Percentiles rank a stretch among this genome's conserved stretches.
Conservation (phyloP, 495 filamentous ascomycete species). For the Lasiosphaeriaceae sp. region DNA sequence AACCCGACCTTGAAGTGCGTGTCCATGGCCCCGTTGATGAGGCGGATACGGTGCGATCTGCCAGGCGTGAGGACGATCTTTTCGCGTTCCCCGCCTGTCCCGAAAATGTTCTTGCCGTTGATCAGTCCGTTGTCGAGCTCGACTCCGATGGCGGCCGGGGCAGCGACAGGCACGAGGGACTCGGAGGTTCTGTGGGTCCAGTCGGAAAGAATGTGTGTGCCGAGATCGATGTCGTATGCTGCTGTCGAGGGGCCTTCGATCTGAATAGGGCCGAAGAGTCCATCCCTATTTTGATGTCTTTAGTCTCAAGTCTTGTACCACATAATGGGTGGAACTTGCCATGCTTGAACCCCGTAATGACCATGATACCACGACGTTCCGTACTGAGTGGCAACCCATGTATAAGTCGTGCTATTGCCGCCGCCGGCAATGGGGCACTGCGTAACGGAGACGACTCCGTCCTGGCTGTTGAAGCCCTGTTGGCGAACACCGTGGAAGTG, state of each 20-base stretch:
- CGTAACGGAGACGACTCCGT: slow-evolving; percentile 45
- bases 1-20: slow-evolving; percentile 25
- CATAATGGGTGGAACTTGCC: no score
- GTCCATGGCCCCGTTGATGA: slow-evolving; percentile 42
- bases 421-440: slow-evolving; percentile 48
- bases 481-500: slow-evolving; percentile 55
- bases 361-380: slow-evolving; percentile 44
- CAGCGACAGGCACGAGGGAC: slow-evolving; percentile 2
- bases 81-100: slow-evolving; percentile 5
- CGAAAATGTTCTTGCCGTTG: slow-evolving; percentile 25
- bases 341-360: slow-evolving; percentile 35
- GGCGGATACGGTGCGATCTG: slow-evolving; percentile 38
- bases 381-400: slow-evolving; percentile 51
- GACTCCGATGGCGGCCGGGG: slow-evolving; percentile 4
- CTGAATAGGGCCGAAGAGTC: neutral
- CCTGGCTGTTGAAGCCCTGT: slow-evolving; percentile 29
- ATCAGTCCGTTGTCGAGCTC: slow-evolving; percentile 26
- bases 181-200: slow-evolving; percentile 8
- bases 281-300: slow-evolving; percentile 38
- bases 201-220: slow-evolving; percentile 7
- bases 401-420: slow-evolving; percentile 38
- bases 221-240: slow-evolving; percentile 9
- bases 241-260: slow-evolving; percentile 32
- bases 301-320: no score
- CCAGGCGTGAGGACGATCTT: slow-evolving; percentile 6